Base-by-base conservation (phyloP, 768 basidiomycete genomes). In the Panaeolus cyanescens region DNA sequence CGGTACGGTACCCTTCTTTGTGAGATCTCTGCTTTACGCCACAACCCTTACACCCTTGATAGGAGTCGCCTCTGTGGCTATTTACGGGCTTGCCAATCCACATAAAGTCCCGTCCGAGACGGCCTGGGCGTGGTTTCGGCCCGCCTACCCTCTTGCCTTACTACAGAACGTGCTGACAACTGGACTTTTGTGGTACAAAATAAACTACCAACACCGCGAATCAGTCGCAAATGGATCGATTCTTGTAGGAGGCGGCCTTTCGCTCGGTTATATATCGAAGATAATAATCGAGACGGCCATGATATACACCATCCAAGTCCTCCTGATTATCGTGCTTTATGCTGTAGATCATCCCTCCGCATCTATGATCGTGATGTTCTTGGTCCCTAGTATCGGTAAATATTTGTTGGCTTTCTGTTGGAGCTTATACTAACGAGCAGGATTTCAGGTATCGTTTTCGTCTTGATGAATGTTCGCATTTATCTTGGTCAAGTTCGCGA, bases 91-190 rank as follows among this genome's bases (percentile, higher is more conserved):
- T 39, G 59, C 57, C 1, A 62, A 72, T 42, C 65, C 67, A 28
- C 1, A 60, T 54, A 25, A 39, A 34, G 7, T 54, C 57, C n/a
- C 40, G 20, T 2, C n/a, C 32, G 15, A 62, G 60, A 59, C 42
- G 13, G 58, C 64, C 25, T 54, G 13, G 25, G 56, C 54, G 7
- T 67, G 40, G 58, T 64, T 71, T 36, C 63, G 64, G 19, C 62
- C 68, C 17, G 67, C 70, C 17, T 74, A 67, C 61, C 71, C 71
- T 2, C 40, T 72, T 6, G 63, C 64, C 6, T 65, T 74, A 34
- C 60, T 64, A 1, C 71, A 74, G 56, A 74, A 74, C 55, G 42
- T 72, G 19, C 57, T 74, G 10, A 72, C 73, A 2, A 74, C 73
- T 0, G 63, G 69, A 9, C 58, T 74, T 4, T 70, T 74, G 17